phyloP scores from a whole-genome alignment of 2,329 filamentous ascomycete genomes.

The Magnaporthiopsis rhizophila region DNA sequence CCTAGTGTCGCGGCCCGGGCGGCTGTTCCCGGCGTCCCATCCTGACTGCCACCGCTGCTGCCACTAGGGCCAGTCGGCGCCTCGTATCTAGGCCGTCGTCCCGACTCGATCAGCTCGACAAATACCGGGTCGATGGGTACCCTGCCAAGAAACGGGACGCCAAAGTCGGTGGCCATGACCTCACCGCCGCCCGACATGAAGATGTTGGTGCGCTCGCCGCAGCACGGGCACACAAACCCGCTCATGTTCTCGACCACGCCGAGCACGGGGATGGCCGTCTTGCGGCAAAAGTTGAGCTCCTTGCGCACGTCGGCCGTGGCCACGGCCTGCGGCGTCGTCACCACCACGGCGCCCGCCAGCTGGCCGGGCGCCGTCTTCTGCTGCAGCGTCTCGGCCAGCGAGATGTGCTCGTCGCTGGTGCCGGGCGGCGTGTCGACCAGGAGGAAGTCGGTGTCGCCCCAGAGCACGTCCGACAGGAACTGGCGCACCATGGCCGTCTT shows the following conservation, averaged over 20 bases:
- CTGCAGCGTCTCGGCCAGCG: constrained; percentile 78
- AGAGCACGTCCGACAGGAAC: constrained; percentile 85
- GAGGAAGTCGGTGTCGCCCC: constrained; percentile 82
- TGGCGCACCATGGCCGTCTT: constrained; percentile 99
- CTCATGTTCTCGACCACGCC: constrained; percentile 98
- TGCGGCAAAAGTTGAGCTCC: constrained; percentile 86
- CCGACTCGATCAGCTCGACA: constrained; percentile 76
- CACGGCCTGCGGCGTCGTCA: constrained; percentile 93
- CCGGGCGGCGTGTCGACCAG: constrained; percentile 94
- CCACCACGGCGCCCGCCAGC: constrained; percentile 81
- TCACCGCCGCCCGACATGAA: constrained; percentile 87
- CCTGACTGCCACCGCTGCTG: not conserved
- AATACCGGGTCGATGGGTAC: constrained; percentile 94
- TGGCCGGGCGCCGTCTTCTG: constrained; percentile 55
- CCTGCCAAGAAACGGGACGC: constrained; percentile 73
- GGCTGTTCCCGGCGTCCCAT: not conserved
- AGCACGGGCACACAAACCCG: constrained; percentile 75
- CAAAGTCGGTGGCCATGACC: constrained; percentile 81
- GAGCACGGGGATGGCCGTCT: constrained; percentile 70
- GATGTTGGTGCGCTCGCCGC: constrained; percentile 81
- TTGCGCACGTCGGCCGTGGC: constrained; percentile 90
- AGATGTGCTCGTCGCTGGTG: constrained; percentile 95
- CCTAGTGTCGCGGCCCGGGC: constrained; percentile 13
- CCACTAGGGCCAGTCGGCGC: not conserved
- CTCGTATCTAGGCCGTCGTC: constrained; percentile 56